phyloP scores from a whole-genome alignment of 768 basidiomycete genomes.

The Lactarius hatsudake region DNA sequence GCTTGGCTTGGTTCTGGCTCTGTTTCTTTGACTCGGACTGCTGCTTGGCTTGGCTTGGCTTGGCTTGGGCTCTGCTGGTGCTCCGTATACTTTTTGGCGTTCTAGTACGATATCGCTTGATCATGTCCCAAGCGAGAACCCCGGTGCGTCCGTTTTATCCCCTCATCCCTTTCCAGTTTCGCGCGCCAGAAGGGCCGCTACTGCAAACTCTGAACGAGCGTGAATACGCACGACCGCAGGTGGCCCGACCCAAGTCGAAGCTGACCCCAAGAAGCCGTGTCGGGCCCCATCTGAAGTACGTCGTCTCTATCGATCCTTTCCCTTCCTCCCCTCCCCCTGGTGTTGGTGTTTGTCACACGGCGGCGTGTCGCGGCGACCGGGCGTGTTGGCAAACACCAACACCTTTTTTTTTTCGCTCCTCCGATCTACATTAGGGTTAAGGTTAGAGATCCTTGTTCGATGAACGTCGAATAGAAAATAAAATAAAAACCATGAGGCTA shows the following conservation, averaged over 20 bases:
- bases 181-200: background rate
- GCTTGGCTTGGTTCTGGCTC: constrained; percentile 10
- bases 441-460: constrained; percentile 11
- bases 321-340: background rate
- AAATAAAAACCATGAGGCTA: too few relatives aligned
- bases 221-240: background rate
- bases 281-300: background rate
- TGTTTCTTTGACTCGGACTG: background rate
- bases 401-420: background rate
- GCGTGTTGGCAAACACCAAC: background rate
- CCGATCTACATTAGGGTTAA: constrained; percentile 14
- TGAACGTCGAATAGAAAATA: too few relatives aligned
- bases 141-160: background rate
- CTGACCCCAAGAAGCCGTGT: background rate
- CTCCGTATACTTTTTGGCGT: background rate
- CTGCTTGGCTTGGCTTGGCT: constrained; percentile 2
- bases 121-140: background rate
- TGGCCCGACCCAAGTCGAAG: background rate
- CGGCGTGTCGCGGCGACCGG: constrained; percentile 8
- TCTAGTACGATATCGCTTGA: background rate
- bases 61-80: background rate
- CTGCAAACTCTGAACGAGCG: background rate
- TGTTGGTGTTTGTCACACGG: background rate
- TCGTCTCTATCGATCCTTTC: constrained; percentile 6
- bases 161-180: background rate